Evolutionary conservation across 1,284 basidiomycete genomes (phyloP), one percentile per base, ranked within the genome.

Genomic region (Wallemia ichthyophaga): DNA sequence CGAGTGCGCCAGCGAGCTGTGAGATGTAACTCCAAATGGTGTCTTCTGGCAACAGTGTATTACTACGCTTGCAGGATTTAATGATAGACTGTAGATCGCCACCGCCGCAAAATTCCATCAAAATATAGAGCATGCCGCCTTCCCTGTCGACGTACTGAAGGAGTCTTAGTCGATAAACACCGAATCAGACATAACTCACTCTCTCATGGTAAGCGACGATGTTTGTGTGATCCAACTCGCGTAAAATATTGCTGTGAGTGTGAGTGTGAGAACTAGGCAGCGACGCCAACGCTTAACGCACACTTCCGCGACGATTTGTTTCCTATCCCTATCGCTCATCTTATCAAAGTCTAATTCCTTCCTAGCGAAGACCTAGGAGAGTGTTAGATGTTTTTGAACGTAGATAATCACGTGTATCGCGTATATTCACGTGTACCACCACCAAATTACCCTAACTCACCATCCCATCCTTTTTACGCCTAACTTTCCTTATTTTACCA

Each of bases 281-380:
- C 1, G 17, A 24, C 11, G 25, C 2, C 15, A 13, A n/a, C 25
- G 11, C 37, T 31, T 60, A 25, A 76, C 85, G 67, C 68, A 92
- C 87, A 96, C 91, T 79, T 98, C 92, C n/a, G 89, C 80, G 2
- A 92, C 83, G 61, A 96, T 89, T 69, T 96, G 92, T 68, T 85
- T 86, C 64, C 85, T 76, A 69, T 94, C 89, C 59, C 85, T 77
- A 67, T 92, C 86, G 58, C 77, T 82, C 89, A 94, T 94, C 62
- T 82, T 78, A 64, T 87, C 85, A 69, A 94, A 96, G 70, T 94
- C 88, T 64, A 98, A 79, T 69, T 96, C 87, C 68, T 96, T 95
- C 53, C 88, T 74, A 0, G 91, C 92, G 65, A 91, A 83, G 56
- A 88, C 73, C 83, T 87, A 23, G 27, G 2, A 60, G 33, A 57